A percentile compares a stretch with the other conserved stretches of the same genome.
phyloP scores from a whole-genome alignment of 2,329 filamentous ascomycete genomes.

The Sclerotinia spermophila region DNA sequence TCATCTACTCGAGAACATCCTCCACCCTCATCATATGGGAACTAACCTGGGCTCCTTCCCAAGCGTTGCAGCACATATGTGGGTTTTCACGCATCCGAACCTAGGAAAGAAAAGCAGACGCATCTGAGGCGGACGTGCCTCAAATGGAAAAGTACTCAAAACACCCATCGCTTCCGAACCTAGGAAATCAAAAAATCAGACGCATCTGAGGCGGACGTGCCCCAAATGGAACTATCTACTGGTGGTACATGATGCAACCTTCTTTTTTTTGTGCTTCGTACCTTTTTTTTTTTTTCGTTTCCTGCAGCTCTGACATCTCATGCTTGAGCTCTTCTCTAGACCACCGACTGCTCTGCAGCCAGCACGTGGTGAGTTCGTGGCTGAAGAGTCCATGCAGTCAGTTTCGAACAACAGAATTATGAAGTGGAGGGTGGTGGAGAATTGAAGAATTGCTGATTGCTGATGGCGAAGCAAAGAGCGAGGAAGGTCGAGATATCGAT shows the following conservation, averaged over 20 bases:
- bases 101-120: neutral
- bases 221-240: neutral
- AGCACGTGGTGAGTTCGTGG: neutral
- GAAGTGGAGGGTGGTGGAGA: neutral
- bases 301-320: neutral
- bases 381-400: rapidly evolving
- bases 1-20: neutral
- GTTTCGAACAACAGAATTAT: no score
- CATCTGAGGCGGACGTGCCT: neutral
- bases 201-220: neutral
- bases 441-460: neutral
- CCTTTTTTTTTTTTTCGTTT: no score
- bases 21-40: slow-evolving; percentile 3
- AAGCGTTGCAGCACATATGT: neutral
- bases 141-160: neutral
- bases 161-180: neutral
- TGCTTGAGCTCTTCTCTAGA: neutral
- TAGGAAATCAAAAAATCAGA: neutral
- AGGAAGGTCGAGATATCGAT: neutral
- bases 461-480: neutral
- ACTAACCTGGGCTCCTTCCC: neutral
- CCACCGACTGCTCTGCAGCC: neutral
- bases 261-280: no score
- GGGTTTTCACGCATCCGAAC: neutral
- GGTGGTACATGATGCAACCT: neutral